Percentiles rank a stretch among this genome's conserved stretches.
Conservation (phyloP, 225 moss, liverwort and hornwort species). For the Climacium dendroides region DNA sequence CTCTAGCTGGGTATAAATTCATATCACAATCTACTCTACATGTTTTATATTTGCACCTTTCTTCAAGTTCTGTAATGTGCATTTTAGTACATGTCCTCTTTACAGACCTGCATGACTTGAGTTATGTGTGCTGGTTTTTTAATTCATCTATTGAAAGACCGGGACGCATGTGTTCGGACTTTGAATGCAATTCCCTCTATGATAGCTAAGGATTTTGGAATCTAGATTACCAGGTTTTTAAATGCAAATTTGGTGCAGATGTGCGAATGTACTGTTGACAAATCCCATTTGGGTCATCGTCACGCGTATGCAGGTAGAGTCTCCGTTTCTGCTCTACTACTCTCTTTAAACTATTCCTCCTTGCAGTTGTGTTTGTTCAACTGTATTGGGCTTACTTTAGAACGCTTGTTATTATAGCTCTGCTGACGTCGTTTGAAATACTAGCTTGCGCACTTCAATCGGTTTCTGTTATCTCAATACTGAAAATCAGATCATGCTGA, state of each 20-base stretch:
- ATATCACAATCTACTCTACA: background rate
- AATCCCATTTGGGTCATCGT: conserved; percentile 99
- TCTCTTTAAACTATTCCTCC: background rate
- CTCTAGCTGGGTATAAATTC: conserved; percentile 67
- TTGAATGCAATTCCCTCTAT: background rate
- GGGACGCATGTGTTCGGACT: background rate
- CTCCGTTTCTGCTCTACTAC: background rate
- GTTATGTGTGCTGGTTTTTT: background rate
- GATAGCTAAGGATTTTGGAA: background rate
- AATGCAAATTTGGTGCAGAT: conserved; percentile 27
- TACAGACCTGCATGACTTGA: background rate
- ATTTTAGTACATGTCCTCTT: background rate
- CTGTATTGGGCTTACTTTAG: background rate
- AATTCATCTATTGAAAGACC: background rate
- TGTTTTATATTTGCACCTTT: background rate
- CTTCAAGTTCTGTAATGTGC: background rate
- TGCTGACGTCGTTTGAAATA: background rate
- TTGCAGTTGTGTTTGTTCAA: background rate
- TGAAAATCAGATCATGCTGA: background rate
- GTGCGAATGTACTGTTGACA: conserved; percentile 77
- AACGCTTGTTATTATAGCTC: background rate
- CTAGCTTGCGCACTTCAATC: background rate
- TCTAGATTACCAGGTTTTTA: background rate
- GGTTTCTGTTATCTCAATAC: background rate
- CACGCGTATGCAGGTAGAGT: conserved; percentile 87